phyloP scores from a whole-genome alignment of 176 grass and related monocot genomes.

The Juncus effusus region DNA sequence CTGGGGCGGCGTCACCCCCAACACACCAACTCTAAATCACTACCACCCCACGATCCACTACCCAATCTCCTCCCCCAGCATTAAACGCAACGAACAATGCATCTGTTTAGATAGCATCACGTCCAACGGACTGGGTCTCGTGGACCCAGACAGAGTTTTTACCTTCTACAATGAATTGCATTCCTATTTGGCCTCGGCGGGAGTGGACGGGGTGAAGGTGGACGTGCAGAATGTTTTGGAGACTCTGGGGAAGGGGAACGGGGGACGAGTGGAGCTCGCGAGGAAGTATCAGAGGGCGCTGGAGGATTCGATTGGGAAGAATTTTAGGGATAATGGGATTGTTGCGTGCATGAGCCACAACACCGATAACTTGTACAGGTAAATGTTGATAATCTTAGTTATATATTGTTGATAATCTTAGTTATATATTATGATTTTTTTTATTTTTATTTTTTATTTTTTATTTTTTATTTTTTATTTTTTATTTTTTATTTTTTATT shows the following conservation, averaged over 20 bases:
- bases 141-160: constrained; percentile 66
- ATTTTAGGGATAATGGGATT: constrained; percentile 67
- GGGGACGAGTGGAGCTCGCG: constrained; percentile 59
- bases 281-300: constrained; percentile 83
- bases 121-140: constrained; percentile 61
- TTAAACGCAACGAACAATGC: constrained; percentile 54
- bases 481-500: too few species aligned
- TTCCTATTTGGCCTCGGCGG: constrained; percentile 59
- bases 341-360: constrained; percentile 97
- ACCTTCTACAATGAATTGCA: constrained; percentile 80
- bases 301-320: constrained; percentile 60
- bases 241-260: constrained; percentile 63
- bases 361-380: constrained; percentile 82
- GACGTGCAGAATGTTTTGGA: constrained; percentile 88
- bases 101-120: constrained; percentile 49
- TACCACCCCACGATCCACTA: constrained; percentile 67
- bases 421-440: background rate
- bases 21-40: constrained; percentile 45
- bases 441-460: too few species aligned
- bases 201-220: constrained; percentile 81
- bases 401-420: background rate
- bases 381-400: background rate
- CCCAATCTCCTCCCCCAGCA: constrained; percentile 51
- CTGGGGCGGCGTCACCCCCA: constrained; percentile 76
- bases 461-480: too few species aligned